Base-by-base conservation (phyloP, 805 yeast genomes). In the Kuraishia cidri region DNA sequence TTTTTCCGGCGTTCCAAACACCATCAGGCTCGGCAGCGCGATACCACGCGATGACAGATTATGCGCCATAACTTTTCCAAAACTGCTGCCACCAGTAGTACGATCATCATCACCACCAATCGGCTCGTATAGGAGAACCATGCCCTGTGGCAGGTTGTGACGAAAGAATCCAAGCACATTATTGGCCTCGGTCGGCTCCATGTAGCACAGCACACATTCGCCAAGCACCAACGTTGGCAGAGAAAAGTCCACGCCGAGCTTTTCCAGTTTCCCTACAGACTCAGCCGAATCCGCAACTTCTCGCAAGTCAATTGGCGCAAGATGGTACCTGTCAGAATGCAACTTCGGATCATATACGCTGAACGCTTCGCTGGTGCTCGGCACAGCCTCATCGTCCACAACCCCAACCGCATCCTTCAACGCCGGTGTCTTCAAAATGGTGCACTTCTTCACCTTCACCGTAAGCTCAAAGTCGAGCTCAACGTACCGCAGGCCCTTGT, bases 141-240 rank as follows among this genome's bases (percentile, higher is more conserved):
- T 31, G 34, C 55, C 47, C 27, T 27, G 15, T 1, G 30, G 5
- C 22, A 69, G 45, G n/a, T 30, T 21, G 0, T 38, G 29, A 4
- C 43, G 45, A 56, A 79, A 66, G 45, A 63, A 66, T 2, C 47
- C 33, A 4, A 82, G 39, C 3, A 79, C 64, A 2, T 43, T 30
- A 21, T 53, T 46, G 16, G 79, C 67, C 15, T 66, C 69, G 9
- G 56, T 57, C 1, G 79, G 74, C 4, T 67, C 60, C 39, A 81
- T 45, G 48, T 82, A 82, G 47, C 94, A 83, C 23, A 83, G 56
- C 23, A 84, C 84, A 54, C 92, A 83, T 49, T 82, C 94, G 39
- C 84, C 73, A 13, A 82, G 48, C 3, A 83, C 52, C 11, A 83
- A 45, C 0, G 92, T 81, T 6, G 84, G 83, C 3, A 53, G 24